phyloP scores from a whole-genome alignment of 768 basidiomycete genomes.

The Phaeotremella fagi region DNA sequence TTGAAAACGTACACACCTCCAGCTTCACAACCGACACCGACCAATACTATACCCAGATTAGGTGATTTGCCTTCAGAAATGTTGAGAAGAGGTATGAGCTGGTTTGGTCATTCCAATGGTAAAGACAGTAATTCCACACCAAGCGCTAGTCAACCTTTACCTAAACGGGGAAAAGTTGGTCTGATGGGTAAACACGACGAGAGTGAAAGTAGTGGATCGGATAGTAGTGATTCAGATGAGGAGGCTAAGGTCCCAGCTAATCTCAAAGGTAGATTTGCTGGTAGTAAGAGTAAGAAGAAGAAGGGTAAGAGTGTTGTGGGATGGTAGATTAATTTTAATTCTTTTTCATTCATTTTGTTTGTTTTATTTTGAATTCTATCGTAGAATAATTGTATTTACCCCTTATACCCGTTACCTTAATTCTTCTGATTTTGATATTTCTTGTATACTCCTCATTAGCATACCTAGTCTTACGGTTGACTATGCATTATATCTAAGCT shows the following conservation, averaged over 20 bases:
- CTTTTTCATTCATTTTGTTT: not conserved
- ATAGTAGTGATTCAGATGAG: not conserved
- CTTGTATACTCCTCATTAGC: too few relatives aligned
- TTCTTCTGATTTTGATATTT: too few relatives aligned
- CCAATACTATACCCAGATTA: not conserved
- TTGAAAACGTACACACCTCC: not conserved
- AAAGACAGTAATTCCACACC: not conserved
- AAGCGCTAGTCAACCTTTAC: not conserved
- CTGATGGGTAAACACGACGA: not conserved
- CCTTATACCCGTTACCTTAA: too few relatives aligned
- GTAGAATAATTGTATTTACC: too few relatives aligned
- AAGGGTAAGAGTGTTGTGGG: not conserved
- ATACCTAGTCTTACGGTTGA: too few relatives aligned
- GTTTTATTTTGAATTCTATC: too few relatives aligned
- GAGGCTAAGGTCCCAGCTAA: not conserved
- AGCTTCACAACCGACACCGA: not conserved
- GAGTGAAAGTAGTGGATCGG: not conserved
- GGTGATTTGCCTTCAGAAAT: not conserved
- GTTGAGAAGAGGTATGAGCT: not conserved
- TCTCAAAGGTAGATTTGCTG: not conserved
- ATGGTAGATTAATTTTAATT: not conserved
- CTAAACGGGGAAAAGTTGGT: not conserved
- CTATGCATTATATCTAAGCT: too few relatives aligned
- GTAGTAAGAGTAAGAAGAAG: not conserved
- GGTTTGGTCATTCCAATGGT: not conserved